Conservation (phyloP, 2,329 filamentous ascomycete species). For the Westerdykella sp. region DNA sequence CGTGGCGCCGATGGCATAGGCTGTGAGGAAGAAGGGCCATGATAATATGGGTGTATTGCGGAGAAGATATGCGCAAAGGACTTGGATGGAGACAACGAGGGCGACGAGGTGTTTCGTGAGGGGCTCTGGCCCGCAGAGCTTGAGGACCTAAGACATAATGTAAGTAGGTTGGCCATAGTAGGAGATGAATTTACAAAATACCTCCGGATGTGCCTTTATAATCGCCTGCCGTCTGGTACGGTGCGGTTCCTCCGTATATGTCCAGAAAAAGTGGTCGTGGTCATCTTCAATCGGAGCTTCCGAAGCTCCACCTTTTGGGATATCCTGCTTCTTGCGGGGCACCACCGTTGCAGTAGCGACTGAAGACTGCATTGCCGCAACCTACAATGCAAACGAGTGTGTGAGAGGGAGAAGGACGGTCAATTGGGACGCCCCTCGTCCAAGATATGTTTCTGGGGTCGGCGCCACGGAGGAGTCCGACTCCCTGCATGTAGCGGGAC, state of each 20-base stretch:
- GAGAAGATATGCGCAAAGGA: constrained; percentile 70
- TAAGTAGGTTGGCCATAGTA: constrained; percentile 5
- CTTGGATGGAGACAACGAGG: constrained; percentile 74
- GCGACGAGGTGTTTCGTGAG: constrained; percentile 90
- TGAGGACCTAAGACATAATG: constrained; percentile 64
- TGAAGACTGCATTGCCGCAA: constrained; percentile 30
- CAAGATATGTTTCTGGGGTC: no score
- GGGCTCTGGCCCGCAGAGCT: constrained; percentile 93
- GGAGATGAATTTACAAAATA: constrained; percentile 33
- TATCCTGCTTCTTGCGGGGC: constrained; percentile 14
- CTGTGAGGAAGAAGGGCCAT: constrained; percentile 76
- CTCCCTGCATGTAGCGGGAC: no score
- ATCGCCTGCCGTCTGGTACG: constrained; percentile 84
- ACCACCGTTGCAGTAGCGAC: constrained; percentile 30
- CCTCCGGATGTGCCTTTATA: constrained; percentile 97
- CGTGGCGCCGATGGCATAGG: constrained; percentile 88
- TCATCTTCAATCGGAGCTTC: constrained; percentile 14
- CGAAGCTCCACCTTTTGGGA: constrained; percentile 1
- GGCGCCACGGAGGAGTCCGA: no score
- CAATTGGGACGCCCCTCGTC: no score
- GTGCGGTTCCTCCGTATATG: constrained; percentile 97
- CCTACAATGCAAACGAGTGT: constrained; percentile 5
- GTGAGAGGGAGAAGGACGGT: neutral
- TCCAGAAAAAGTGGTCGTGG: constrained; percentile 82
- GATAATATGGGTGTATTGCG: constrained; percentile 73